These are phyloP conservation scores for Hypoxylon sp. DNA, from an alignment of 2,329 filamentous ascomycete species.

Conservation along the genomic window DNA sequence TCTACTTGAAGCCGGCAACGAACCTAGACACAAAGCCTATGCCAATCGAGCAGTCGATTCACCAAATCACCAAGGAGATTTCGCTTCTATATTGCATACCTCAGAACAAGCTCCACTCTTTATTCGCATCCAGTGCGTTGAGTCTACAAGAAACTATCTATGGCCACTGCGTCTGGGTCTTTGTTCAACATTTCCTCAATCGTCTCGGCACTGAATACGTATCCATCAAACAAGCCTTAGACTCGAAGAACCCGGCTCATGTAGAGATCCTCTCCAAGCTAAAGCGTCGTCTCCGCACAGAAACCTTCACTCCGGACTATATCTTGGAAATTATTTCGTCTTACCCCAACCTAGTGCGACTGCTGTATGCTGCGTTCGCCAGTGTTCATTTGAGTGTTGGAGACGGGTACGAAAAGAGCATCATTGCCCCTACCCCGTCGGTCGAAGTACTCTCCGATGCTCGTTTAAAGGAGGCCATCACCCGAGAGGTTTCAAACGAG, in stretches of 20 bases:
- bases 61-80: slow-evolving; percentile 99
- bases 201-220: slow-evolving; percentile 92
- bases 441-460: slow-evolving; percentile 81
- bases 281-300: slow-evolving; percentile 93
- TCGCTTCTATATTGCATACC: slow-evolving; percentile 98
- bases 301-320: slow-evolving; percentile 98
- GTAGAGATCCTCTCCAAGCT: slow-evolving; percentile 91
- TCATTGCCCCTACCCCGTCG: slow-evolving; percentile 69
- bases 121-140: slow-evolving; percentile 88
- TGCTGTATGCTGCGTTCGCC: slow-evolving; percentile 92
- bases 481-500: slow-evolving; percentile 87
- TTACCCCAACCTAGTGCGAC: slow-evolving; percentile 88
- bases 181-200: slow-evolving; percentile 98
- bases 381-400: slow-evolving; percentile 79
- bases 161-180: slow-evolving; percentile 97
- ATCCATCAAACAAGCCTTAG: slow-evolving; percentile 85
- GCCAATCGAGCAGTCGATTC: slow-evolving; percentile 92
- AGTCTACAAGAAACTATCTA: slow-evolving; percentile 98
- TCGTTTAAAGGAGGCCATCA: slow-evolving; percentile 81
- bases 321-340: slow-evolving; percentile 96
- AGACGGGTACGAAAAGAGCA: slow-evolving; percentile 65
- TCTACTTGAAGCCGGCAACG: slow-evolving; percentile 85
- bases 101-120: slow-evolving; percentile 93
- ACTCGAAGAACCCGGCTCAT: slow-evolving; percentile 85
- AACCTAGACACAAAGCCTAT: slow-evolving; percentile 73